A percentile compares a stretch with the other conserved stretches of the same genome.
phyloP scores from a whole-genome alignment of 192 early-diverging fungal genomes.

The Umbelopsis vinacea region DNA sequence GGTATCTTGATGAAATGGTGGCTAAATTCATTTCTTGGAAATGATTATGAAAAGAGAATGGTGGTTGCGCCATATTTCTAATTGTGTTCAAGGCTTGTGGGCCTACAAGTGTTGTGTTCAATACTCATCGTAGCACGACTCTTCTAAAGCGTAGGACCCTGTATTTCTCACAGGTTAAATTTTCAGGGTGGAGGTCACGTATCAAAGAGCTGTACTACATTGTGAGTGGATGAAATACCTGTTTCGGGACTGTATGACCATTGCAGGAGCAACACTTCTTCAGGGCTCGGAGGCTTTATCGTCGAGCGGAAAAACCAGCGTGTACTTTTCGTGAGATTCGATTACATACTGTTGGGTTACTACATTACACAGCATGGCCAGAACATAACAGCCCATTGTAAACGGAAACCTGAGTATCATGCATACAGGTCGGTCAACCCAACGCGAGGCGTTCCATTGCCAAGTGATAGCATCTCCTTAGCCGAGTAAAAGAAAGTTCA shows the following conservation, averaged over 20 bases:
- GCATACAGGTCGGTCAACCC: not conserved
- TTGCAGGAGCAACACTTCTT: not conserved
- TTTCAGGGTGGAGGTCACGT: not conserved
- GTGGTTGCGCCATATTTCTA: conserved; percentile 14
- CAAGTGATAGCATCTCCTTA: too few relatives aligned
- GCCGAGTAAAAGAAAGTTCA: too few relatives aligned
- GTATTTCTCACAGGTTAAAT: not conserved
- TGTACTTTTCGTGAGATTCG: not conserved
- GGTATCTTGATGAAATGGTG: not conserved
- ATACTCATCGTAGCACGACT: not conserved
- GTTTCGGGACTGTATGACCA: conserved; percentile 6
- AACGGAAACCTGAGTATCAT: not conserved
- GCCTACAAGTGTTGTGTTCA: not conserved
- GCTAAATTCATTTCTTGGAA: not conserved
- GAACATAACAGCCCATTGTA: not conserved
- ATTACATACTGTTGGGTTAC: too few relatives aligned
- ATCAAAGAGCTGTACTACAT: not conserved
- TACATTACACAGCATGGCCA: too few relatives aligned
- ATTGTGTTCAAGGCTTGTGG: conserved; percentile 5
- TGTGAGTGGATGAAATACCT: not conserved
- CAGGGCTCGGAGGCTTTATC: not conserved
- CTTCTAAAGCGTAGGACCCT: not conserved
- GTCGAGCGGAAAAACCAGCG: not conserved
- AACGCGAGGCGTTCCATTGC: not conserved
- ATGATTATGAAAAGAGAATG: conserved; percentile 9